Evolutionary conservation across 257 asterid species (phyloP), one percentile per base, ranked within the genome.

Genomic region (Solanum commersonii): DNA sequence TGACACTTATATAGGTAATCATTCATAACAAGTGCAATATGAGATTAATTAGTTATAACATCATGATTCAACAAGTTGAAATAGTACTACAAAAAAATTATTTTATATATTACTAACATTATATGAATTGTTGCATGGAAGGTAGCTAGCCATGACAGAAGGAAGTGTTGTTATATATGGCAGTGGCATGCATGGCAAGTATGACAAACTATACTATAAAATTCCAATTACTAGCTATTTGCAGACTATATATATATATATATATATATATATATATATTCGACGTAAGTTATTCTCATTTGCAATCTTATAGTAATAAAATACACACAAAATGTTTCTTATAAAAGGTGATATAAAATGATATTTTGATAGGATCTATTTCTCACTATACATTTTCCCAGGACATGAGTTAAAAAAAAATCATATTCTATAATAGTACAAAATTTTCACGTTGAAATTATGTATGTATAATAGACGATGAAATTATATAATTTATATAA

Each of bases 131-230:
- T n/a, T 67, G 73, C 73, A 67, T 25, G 73, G 11, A 9, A 22
- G 72, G 3, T n/a, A 65, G 15, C 71, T 63, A 63, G 31, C 3
- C 33, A 91, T 92, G 94, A 93, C 91, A 90, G 94, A 91, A 87
- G 16, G 25, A 56, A 56, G 67, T 89, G 56, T 88, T 89, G 88
- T 59, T 87, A 65, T n/a, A 65, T 65, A 65, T 81, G 76, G 23
- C 25, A 15, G 79, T 71, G 14, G 81, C 81, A 34, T 91, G 92
- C 92, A 91, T 89, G 88, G 89, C 91, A 88, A 89, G 85, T 85
- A 73, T 90, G 89, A 89, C 91, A 87, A 89, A 84, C 35, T 84
- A 85, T 91, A 87, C 46, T 35, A 65, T 89, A 37, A 71, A 16
- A 11, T 49, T 18, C n/a, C 59, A 34, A 22, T 15, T 23, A 16